These are phyloP conservation scores for Lasiosphaeris hirsuta DNA, from an alignment of 495 filamentous ascomycete genomes.

Conservation along the genomic window DNA sequence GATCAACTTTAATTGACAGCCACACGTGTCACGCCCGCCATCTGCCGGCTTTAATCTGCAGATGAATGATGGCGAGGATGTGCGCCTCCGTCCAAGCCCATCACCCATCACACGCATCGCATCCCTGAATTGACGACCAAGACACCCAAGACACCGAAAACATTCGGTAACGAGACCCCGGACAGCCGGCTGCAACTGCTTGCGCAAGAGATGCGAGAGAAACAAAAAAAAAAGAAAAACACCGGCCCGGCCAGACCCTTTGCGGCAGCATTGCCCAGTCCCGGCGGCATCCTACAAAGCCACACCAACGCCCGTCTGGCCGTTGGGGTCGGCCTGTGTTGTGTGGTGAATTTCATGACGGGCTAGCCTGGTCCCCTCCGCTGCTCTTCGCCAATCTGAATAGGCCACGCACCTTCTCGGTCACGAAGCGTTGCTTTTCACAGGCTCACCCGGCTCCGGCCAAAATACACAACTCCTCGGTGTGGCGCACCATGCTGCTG, in stretches of 20 bases:
- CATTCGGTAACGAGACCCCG: constrained; percentile 7
- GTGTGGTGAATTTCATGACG: constrained; percentile 7
- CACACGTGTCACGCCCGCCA: constrained; percentile 26
- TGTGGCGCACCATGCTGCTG: constrained; percentile 2
- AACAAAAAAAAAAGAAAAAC: constrained; percentile 6
- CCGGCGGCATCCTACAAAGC: constrained; percentile 1
- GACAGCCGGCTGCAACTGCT: constrained; percentile 1
- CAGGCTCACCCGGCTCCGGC: neutral
- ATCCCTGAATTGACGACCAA: neutral
- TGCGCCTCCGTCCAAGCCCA: constrained; percentile 10
- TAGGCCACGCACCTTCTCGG: constrained; percentile 17
- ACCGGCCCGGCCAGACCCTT: constrained; percentile 10
- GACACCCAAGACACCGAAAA: too few relatives aligned
- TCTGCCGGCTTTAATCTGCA: constrained; percentile 35
- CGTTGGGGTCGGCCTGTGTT: neutral
- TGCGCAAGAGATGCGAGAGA: neutral
- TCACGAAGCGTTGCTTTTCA: constrained; percentile 8
- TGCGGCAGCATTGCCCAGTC: constrained; percentile 1
- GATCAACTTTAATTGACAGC: constrained; percentile 20
- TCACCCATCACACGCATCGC: neutral
- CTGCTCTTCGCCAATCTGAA: constrained; percentile 14
- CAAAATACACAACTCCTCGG: constrained; percentile 6
- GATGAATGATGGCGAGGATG: constrained; percentile 24
- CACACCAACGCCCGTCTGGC: constrained; percentile 1
- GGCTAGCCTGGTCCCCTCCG: neutral